A percentile compares a stretch with the other conserved stretches of the same genome.
Conservation (phyloP, 176 grass and related monocot species). For the Avena insularis region DNA sequence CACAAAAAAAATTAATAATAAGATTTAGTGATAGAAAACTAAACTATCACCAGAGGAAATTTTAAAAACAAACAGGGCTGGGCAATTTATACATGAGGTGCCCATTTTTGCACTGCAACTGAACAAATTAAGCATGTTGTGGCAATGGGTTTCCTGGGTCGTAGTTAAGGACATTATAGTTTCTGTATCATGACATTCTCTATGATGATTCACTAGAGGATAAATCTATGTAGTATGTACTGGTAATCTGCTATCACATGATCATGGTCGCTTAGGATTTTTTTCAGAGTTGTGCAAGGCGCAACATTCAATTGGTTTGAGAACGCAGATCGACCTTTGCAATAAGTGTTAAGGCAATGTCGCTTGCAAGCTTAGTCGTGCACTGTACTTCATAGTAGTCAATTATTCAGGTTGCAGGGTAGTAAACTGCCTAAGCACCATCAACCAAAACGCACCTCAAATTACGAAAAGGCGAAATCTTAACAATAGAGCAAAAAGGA, state of each 20-base stretch:
- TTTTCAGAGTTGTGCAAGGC: background rate
- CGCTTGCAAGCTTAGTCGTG: background rate
- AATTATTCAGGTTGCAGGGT: background rate
- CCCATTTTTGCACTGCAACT: no score
- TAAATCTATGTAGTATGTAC: no score
- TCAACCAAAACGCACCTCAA: background rate
- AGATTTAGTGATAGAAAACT: background rate
- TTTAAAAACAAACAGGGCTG: background rate
- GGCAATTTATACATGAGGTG: no score
- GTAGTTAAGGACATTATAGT: no score
- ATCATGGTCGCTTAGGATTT: no score
- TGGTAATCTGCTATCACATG: no score
- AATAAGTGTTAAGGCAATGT: background rate
- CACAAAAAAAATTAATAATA: background rate
- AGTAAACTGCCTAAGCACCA: background rate
- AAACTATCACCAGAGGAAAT: background rate
- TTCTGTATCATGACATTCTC: no score
- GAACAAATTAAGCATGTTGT: no score
- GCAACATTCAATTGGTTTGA: constrained; percentile 10
- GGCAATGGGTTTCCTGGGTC: no score
- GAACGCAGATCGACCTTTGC: background rate
- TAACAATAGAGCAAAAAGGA: background rate
- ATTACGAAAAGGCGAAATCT: background rate
- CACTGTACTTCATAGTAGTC: background rate
- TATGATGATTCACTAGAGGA: no score